Percentiles rank a stretch among this genome's conserved stretches.
These are phyloP conservation scores for Fonsecaea multimorphosa DNA, from an alignment of 2,329 filamentous ascomycete genomes.

Conservation along the genomic window DNA sequence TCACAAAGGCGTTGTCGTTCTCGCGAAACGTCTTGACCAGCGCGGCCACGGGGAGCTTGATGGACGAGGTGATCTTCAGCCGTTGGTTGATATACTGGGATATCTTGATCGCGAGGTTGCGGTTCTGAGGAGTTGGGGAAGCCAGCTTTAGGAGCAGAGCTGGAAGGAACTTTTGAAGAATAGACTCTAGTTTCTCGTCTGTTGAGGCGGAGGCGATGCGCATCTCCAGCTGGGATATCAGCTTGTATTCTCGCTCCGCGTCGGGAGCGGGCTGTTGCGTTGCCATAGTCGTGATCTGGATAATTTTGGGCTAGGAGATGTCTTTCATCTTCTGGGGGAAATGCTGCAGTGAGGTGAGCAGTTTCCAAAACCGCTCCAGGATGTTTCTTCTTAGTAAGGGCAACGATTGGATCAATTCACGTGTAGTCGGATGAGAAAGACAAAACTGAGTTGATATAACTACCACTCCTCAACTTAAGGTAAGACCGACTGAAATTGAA, in stretches of 20 bases:
- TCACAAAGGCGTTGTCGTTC: slow-evolving; percentile 73
- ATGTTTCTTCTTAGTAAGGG: not conserved
- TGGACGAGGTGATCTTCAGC: slow-evolving; percentile 63
- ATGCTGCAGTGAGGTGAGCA: too few relatives aligned
- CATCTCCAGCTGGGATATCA: slow-evolving; percentile 85
- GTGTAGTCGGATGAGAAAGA: not conserved
- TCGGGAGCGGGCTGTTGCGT: slow-evolving; percentile 21
- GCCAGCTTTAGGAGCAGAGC: slow-evolving; percentile 84
- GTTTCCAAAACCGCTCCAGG: too few relatives aligned
- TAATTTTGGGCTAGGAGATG: not conserved
- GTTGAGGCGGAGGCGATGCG: slow-evolving; percentile 82
- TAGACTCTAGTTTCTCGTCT: slow-evolving; percentile 78
- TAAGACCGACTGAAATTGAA: not conserved
- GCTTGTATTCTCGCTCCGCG: slow-evolving; percentile 76
- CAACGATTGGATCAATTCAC: not conserved
- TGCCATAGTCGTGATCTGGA: slow-evolving; percentile 12
- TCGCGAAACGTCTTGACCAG: slow-evolving; percentile 90
- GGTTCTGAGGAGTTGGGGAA: slow-evolving; percentile 78
- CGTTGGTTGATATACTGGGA: slow-evolving; percentile 75
- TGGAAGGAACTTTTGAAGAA: slow-evolving; percentile 78
- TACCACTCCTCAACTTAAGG: not conserved
- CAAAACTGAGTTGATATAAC: not conserved
- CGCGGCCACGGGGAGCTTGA: slow-evolving; percentile 82
- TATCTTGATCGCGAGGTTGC: slow-evolving; percentile 76
- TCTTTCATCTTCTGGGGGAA: not conserved